Evolutionary conservation across 805 yeast species (phyloP), one percentile per base, ranked within the genome.

Genomic region (Candida koratica): DNA sequence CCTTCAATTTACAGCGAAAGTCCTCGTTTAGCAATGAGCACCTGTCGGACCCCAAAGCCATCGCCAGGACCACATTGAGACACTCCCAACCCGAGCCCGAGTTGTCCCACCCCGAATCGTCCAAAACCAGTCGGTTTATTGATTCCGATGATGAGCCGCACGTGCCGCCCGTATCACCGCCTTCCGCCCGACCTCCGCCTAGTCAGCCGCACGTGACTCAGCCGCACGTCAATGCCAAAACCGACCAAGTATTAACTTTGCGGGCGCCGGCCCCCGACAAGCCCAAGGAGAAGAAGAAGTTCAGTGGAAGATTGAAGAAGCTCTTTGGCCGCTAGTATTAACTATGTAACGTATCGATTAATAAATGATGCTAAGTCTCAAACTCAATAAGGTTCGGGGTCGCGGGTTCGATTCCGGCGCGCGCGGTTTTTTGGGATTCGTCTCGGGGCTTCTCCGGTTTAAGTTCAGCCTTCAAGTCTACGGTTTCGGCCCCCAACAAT

Each of bases 101-200:
- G n/a, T n/a, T n/a, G n/a, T n/a, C n/a, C n/a, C n/a, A n/a, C n/a
- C n/a, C n/a, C n/a, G n/a, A n/a, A n/a, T n/a, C n/a, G n/a, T n/a
- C n/a, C n/a, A n/a, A n/a, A n/a, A n/a, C n/a, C n/a, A 79, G 86
- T 1, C 65, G 85, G 46, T 72, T 79, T 43, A 66, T 64, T 4
- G 87, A 81, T 50, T 77, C 84, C 3, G 84, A 79, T 48, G 79
- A 81, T 10, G 85, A 79, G 33, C 55, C 23, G 7, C 16, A 10
- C 13, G 16, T 12, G 4, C 5, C 17, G 18, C 5, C 25, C 20
- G 18, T 19, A 6, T 12, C 17, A 3, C 17, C 32, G 14, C 6
- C 11, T 5, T 12, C 10, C 11, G 28, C 17, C 13, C 6, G 14
- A 24, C 6, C 25, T 26, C 17, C 12, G 12, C 18, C 9, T 20